Percentiles rank a stretch among this genome's conserved stretches.
phyloP scores from a whole-genome alignment of 2,329 filamentous ascomycete species.

The Arthrocladium fulminans region DNA sequence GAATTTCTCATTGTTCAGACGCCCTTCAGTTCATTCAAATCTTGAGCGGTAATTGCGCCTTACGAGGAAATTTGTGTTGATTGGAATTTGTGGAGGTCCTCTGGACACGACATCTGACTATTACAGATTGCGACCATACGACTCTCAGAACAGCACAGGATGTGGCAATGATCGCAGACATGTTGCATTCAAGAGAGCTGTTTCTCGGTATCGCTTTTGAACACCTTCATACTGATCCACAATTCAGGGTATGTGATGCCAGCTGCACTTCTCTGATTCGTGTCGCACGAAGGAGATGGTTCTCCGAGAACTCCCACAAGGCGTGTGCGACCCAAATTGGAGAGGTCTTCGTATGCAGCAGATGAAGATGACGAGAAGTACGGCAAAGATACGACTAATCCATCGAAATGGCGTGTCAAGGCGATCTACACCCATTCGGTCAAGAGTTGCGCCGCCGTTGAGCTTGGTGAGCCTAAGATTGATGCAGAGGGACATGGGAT shows the following conservation, averaged over 20 bases:
- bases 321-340: constrained; percentile 45
- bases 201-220: constrained; percentile 5
- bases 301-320: constrained; percentile 27
- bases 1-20: too few species aligned
- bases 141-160: not conserved
- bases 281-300: not conserved
- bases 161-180: not conserved
- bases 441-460: constrained; percentile 71
- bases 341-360: constrained; percentile 42
- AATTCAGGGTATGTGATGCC: not conserved
- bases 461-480: constrained; percentile 57
- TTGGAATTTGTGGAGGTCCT: too few species aligned
- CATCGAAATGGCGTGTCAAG: constrained; percentile 46
- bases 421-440: constrained; percentile 73
- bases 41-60: too few species aligned
- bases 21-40: too few species aligned
- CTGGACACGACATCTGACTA: not conserved
- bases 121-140: not conserved
- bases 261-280: not conserved
- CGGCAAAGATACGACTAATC: constrained; percentile 27
- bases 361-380: constrained; percentile 50
- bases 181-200: not conserved
- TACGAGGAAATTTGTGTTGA: too few species aligned
- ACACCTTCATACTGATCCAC: not conserved
- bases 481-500: constrained; percentile 62